phyloP scores from a whole-genome alignment of 2,329 filamentous ascomycete genomes.

The Lizonia empirigonia region DNA sequence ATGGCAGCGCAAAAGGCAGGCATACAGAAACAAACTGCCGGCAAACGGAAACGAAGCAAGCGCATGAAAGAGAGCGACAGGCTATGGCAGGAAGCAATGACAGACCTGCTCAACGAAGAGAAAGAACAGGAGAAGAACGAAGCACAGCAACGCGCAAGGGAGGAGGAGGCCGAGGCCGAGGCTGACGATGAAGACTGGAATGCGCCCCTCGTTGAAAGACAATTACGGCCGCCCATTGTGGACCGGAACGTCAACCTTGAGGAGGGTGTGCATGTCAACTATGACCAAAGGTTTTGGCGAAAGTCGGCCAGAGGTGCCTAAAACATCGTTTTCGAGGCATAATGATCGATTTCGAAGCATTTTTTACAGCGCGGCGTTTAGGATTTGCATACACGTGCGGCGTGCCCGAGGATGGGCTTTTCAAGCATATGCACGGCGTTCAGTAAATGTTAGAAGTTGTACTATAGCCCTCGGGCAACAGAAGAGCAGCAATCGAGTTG shows the following conservation, averaged over 20 bases:
- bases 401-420: constrained; percentile 19
- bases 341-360: constrained; percentile 26
- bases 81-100: constrained; percentile 63
- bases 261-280: constrained; percentile 60
- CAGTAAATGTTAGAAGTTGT: constrained; percentile 25
- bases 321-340: constrained; percentile 4
- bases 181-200: constrained; percentile 34
- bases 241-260: constrained; percentile 40
- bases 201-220: constrained; percentile 23
- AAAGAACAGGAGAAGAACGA: constrained; percentile 37
- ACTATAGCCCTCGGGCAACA: constrained; percentile 18
- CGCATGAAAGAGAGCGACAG: constrained; percentile 53
- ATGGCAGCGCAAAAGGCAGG: constrained; percentile 57
- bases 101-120: constrained; percentile 54
- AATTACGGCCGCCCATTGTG: constrained; percentile 38
- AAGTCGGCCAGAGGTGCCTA: constrained; percentile 46
- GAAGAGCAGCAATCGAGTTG: constrained; percentile 1
- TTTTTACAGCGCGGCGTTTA: constrained; percentile 51
- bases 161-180: constrained; percentile 19
- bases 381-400: constrained; percentile 31
- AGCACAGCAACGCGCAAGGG: constrained; percentile 24
- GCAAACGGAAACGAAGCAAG: constrained; percentile 49
- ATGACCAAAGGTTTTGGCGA: constrained; percentile 64
- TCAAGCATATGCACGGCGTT: constrained; percentile 32
- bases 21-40: constrained; percentile 41